A percentile compares a stretch with the other conserved stretches of the same genome.
These are phyloP conservation scores for Phycomyces nitens DNA, from an alignment of 192 early-diverging fungal species.

Conservation along the genomic window DNA sequence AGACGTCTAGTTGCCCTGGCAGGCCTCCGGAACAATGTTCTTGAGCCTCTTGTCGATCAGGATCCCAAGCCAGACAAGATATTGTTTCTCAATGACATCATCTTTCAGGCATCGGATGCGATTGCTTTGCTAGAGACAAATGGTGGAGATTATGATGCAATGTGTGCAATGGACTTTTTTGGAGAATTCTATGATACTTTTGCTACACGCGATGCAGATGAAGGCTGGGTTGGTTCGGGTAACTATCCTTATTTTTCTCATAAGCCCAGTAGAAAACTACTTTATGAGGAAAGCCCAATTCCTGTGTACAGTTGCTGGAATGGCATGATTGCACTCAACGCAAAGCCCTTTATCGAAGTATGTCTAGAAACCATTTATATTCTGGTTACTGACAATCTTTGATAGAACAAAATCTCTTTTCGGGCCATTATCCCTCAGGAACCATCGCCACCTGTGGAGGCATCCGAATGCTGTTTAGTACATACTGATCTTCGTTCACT, in stretches of 20 bases:
- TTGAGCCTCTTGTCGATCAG: neutral
- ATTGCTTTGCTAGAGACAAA: slow-evolving; percentile 8
- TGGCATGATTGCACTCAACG: slow-evolving; percentile 14
- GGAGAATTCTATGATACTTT: slow-evolving; percentile 22
- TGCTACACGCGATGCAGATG: slow-evolving; percentile 20
- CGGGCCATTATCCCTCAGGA: slow-evolving; percentile 4
- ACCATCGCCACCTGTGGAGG: slow-evolving; percentile 1
- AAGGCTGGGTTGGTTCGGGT: slow-evolving; percentile 13
- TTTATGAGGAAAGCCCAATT: neutral
- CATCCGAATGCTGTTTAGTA: slow-evolving; percentile 19
- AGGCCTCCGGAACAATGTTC: slow-evolving; percentile 5
- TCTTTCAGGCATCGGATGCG: neutral
- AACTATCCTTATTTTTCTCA: slow-evolving; percentile 14
- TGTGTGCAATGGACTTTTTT: slow-evolving; percentile 25
- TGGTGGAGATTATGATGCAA: slow-evolving; percentile 14
- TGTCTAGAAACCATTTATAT: no score
- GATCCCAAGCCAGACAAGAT: neutral
- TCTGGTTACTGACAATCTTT: neutral
- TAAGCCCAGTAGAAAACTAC: neutral
- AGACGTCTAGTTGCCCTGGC: slow-evolving; percentile 13
- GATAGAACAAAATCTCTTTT: neutral
- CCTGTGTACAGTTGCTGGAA: slow-evolving; percentile 27
- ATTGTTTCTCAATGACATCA: slow-evolving; percentile 24
- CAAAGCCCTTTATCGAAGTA: slow-evolving; percentile 11
- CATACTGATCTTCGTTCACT: slow-evolving; percentile 9